Evolutionary conservation across 2,329 filamentous ascomycete genomes (phyloP).

Genomic region (Fusarium succisae): DNA sequence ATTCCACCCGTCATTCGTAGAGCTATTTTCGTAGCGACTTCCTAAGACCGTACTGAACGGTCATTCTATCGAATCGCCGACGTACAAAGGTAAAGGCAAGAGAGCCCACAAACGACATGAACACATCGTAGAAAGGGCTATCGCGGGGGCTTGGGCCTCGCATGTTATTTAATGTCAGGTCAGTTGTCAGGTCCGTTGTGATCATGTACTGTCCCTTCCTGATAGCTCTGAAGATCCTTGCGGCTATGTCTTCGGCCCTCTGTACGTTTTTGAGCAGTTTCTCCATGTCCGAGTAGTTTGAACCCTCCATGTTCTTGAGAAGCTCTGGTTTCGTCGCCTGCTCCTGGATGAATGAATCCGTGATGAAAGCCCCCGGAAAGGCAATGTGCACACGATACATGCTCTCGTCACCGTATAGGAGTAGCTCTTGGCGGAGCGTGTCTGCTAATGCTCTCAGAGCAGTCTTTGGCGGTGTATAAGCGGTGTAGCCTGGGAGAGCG

Average conservation of each 20-base stretch:
- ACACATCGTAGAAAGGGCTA: background rate
- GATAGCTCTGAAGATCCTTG: background rate
- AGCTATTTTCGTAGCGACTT: background rate
- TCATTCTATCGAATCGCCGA: background rate
- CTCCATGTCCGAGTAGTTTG: background rate
- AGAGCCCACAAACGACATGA: background rate
- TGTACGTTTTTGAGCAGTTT: background rate
- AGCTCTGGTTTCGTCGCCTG: background rate
- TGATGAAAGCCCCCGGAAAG: background rate
- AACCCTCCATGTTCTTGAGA: background rate
- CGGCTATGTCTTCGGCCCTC: background rate
- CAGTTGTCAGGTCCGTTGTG: background rate
- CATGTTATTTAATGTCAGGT: background rate
- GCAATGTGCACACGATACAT: background rate
- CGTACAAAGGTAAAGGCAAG: background rate
- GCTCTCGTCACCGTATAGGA: background rate
- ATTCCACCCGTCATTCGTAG: rapidly evolving
- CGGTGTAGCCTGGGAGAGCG: background rate
- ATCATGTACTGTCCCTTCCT: background rate
- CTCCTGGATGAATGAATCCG: background rate
- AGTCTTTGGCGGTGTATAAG: background rate
- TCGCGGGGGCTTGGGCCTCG: background rate
- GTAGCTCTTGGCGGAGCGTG: background rate
- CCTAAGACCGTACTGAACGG: background rate
- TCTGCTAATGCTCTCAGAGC: background rate